Base-by-base conservation (phyloP, 2,329 filamentous ascomycete genomes). In the Chalaropsis thielavioides region DNA sequence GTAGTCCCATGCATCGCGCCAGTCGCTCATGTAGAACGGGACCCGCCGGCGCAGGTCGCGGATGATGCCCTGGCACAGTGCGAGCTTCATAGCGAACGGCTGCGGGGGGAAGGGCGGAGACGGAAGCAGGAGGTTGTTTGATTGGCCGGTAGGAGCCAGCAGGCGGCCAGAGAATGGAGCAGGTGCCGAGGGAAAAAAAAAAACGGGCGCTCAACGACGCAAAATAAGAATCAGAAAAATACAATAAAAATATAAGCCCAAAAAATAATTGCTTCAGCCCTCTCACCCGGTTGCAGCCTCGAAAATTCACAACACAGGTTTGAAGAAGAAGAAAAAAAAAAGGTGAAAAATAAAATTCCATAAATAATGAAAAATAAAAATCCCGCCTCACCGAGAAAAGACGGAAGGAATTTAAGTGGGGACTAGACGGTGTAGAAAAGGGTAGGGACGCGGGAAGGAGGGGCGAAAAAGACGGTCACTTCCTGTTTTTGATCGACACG, bases 1-100 rank as follows among this genome's bases (percentile, higher is more conserved):
- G 76, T 95, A 95, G 72, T 95, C 88, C 89, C 89, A 94, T 1
- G 90, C 90, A 77, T 95, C 90, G 19, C 73, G 78, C 88, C 88
- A 95, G 74, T 95, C 90, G 74, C 87, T 92, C 75, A 77, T 78
- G 72, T 94, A 95, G 72, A 81, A 95, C 0, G 90, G 90, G 7
- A 81, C 81, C 68, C 90, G 78, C 66, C 89, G 83, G 69, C 84
- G 84, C 41, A 95, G 71, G 75, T 95, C 90, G 71, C 89, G 85
- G 66, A 85, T 73, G 83, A 95, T 95, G 71, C 90, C 90, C 44
- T 83, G 83, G 74, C 92, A 92, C 61, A 88, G 61, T 49, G 49
- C 62, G 31, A 61, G 35, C 19, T 40, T 49, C 61, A 63, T 63
- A 15, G 27, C 31, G 31, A 35, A 35, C 31, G 31, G 31, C 31